phyloP scores from a whole-genome alignment of 2,329 filamentous ascomycete genomes.

The Escovopsis sp. region DNA sequence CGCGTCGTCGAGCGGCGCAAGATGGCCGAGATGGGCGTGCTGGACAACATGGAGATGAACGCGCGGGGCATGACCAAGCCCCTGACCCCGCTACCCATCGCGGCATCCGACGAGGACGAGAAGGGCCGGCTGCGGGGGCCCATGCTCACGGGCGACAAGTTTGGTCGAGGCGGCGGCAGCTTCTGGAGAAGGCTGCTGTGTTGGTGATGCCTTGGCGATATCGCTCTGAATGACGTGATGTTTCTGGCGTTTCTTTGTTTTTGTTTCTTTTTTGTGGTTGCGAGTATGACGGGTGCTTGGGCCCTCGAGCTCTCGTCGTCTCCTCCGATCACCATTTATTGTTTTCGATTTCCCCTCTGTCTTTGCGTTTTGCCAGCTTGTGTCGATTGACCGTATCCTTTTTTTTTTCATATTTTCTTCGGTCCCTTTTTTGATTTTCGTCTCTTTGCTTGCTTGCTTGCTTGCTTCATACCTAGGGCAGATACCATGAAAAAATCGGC shows the following conservation, averaged over 20 bases:
- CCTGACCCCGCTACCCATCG: constrained; percentile 35
- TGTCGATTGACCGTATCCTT: too few relatives aligned
- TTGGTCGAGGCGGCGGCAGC: constrained; percentile 27
- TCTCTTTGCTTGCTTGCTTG: background rate
- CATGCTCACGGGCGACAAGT: constrained; percentile 26
- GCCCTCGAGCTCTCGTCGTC: too few relatives aligned
- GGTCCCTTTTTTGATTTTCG: too few relatives aligned
- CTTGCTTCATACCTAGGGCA: background rate
- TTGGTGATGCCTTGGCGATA: constrained; percentile 26
- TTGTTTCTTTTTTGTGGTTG: background rate
- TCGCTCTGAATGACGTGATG: background rate
- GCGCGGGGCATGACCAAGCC: constrained; percentile 43
- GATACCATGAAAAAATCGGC: constrained; percentile 1
- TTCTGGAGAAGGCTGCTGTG: constrained; percentile 44
- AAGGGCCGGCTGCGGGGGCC: constrained; percentile 34
- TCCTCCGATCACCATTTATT: too few relatives aligned
- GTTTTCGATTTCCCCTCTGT: too few relatives aligned
- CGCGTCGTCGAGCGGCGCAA: constrained; percentile 44
- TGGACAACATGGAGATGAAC: constrained; percentile 28
- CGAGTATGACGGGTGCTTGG: too few relatives aligned
- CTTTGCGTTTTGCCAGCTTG: too few relatives aligned
- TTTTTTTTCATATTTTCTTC: too few relatives aligned
- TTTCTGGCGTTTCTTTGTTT: too few relatives aligned
- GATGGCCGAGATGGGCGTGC: constrained; percentile 32
- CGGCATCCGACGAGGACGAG: constrained; percentile 18